Evolutionary conservation across 1,284 basidiomycete species (phyloP), one percentile per base, ranked within the genome.

Genomic region (Tetrapyrgos nigripes): DNA sequence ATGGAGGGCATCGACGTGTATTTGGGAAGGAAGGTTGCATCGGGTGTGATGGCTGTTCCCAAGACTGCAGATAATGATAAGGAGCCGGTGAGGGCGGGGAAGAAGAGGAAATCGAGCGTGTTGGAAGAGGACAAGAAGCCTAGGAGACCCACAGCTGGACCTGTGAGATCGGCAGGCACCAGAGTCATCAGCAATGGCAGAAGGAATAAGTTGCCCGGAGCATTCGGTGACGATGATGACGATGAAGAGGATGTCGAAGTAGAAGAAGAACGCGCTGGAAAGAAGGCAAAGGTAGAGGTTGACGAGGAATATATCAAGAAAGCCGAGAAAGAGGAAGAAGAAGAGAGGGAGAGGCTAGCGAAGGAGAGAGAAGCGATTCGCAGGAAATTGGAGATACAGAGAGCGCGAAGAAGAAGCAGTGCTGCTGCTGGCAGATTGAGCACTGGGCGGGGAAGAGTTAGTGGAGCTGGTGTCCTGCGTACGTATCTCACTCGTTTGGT

Each of bases 1-100:
- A 93, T 93, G 91, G 87, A 91, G 63, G 86, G 89, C 3, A 92
- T 93, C 64, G 79, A 84, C 54, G 85, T 86, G 59, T 83, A 87
- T 58, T 78, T 87, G 13, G 84, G 82, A 50, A 79, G 79, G 48
- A 79, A 83, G 50, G n/a, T n/a, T n/a, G n/a, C n/a, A n/a, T n/a
- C n/a, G n/a, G 52, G 50, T 10, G 29, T 43, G 3, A 43, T 37
- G 24, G 26, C 40, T 33, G 52, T 26, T 28, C n/a, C 11, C 4
- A 27, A 49, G 59, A 56, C 58, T 61, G 44, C 58, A 60, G 11
- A 58, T 53, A 45, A 62, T 50, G 73, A 76, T 67, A 78, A 80
- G 70, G 72, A 80, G 66, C 77, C 82, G 63, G 73, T 78, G 43
- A 76, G 76, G 21, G 63, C 72, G 35, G 81, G 78, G 37, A 80